Base-by-base conservation (phyloP, 2,329 filamentous ascomycete genomes). In the Penicillium corylophilum region DNA sequence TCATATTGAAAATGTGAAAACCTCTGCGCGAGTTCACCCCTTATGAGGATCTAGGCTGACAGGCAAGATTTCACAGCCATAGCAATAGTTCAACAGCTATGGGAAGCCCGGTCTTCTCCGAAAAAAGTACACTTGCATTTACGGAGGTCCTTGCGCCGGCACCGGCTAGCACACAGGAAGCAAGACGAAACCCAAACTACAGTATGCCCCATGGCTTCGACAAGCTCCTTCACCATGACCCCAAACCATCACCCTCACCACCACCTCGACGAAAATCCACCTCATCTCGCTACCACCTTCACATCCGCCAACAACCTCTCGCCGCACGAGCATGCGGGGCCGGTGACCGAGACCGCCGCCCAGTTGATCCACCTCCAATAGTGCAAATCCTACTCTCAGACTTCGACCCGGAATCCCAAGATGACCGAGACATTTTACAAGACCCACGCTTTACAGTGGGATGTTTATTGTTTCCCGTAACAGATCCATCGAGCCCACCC, bases 281-380 rank as follows among this genome's bases (percentile, higher is more conserved):
- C 9, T 57, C 64, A 29, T 61, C 60, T 15, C 66, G 74, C 9
- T 73, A 72, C 54, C 67, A 66, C 33, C 66, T 78, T 7, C 69
- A 72, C 39, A 70, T 78, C 24, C 70, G 76, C 39, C 75, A 79
- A 56, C 75, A 79, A 40, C 76, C 76, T 28, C 61, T 73, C 23
- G 74, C 73, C 18, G 75, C 74, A 38, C 70, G 76, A 51, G 75
- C 76, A 28, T 76, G 74, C 59, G 75, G 74, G 15, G 72, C 74
- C 29, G 74, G 75, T 31, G 75, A 78, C 47, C 68, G 75, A 53
- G 75, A 77, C 49, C 69, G 76, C 45, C 73, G 75, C 41, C 68
- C 74, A 4, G 69, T 79, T 26, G 76, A 78, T 53, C 76, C 76
- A 15, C 73, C 75, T 18, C 75, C 75, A 16, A 75, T 79, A 38